Base-by-base conservation (phyloP, 2,329 filamentous ascomycete species). In the Claviceps capensis region DNA sequence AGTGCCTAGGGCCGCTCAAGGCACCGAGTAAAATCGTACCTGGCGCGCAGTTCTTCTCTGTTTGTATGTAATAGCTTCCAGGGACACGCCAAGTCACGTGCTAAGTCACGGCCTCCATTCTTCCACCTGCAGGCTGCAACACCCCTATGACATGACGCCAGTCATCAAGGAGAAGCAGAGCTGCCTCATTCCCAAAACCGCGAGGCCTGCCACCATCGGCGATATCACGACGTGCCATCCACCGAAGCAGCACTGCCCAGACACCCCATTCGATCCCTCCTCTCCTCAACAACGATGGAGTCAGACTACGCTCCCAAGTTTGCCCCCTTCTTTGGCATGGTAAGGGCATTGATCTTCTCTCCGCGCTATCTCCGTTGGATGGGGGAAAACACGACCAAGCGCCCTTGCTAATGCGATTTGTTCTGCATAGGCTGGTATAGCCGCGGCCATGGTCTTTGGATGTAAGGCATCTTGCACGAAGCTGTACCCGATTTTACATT, bases 281-380 rank as follows among this genome's bases (percentile, higher is more conserved):
- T 9, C 8, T n/a, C 50, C 53, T 60, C 58, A 62, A 70, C 57
- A 62, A 70, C 48, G 56, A 81, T 81, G 78, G 70, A 77, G 59
- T 79, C 78, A 47, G 79, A 82, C 59, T 70, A 81, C 56, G 74
- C 83, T 54, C 87, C 87, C 61, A 86, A 86, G 71, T 91, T 90
- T 67, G 87, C 87, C 72, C 86, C 86, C 61, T 93, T 91, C 74
- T 78, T 91, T 67, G 87, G 87, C 74, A 88, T 91, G 85, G 86
- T 89, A 75, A 34, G 71, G 82, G 42, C 22, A 42, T 19, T 72
- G 52, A 44, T 17, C n/a, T 16, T 34, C 51, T 49, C 49, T 47
- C 48, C 50, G 47, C 52, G 44, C 9, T 14, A 14, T 5, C 13
- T 23, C 22, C 19, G 40, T 42, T 42, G n/a, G n/a, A 22, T 5